Conservation (phyloP, 169 alveolate genomes). For the Cryptosporidium tyzzeri region DNA sequence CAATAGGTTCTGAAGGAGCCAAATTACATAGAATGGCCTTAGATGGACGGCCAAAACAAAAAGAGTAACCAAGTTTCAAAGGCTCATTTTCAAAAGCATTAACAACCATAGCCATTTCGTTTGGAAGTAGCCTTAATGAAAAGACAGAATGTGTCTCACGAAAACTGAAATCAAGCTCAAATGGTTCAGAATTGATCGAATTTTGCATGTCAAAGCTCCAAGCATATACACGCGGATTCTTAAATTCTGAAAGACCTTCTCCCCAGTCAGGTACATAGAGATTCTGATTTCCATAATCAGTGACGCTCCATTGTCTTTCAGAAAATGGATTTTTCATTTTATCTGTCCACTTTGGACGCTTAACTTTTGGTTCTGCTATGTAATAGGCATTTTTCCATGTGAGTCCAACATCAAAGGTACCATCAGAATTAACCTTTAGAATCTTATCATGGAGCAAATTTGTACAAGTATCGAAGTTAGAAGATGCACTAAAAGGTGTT, state of each 20-base stretch:
- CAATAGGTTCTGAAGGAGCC: constrained; percentile 3
- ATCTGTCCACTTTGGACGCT: constrained; percentile 39
- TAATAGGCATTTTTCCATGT: constrained; percentile 14
- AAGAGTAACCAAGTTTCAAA: constrained; percentile 45
- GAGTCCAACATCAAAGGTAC: constrained; percentile 47
- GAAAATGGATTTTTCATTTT: constrained; percentile 1
- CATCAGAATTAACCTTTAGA: not conserved
- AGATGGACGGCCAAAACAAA: constrained; percentile 54
- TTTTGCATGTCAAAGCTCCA: constrained; percentile 36
- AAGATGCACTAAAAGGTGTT: constrained; percentile 32
- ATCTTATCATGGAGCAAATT: constrained; percentile 13
- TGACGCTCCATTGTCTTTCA: not conserved
- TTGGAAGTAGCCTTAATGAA: constrained; percentile 45
- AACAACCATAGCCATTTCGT: constrained; percentile 53
- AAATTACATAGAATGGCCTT: constrained; percentile 29
- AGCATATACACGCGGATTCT: constrained; percentile 46
- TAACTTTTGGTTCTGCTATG: constrained; percentile 54
- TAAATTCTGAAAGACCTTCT: constrained; percentile 1
- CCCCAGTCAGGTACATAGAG: constrained; percentile 49
- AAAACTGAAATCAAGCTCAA: constrained; percentile 43
- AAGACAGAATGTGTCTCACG: constrained; percentile 43
- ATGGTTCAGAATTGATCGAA: constrained; percentile 34
- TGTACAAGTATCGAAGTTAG: constrained; percentile 27
- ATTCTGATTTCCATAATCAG: constrained; percentile 44
- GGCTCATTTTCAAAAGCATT: constrained; percentile 68